Conservation (phyloP, 163 green algal species). For the Coccomyxa subellipsoidea region DNA sequence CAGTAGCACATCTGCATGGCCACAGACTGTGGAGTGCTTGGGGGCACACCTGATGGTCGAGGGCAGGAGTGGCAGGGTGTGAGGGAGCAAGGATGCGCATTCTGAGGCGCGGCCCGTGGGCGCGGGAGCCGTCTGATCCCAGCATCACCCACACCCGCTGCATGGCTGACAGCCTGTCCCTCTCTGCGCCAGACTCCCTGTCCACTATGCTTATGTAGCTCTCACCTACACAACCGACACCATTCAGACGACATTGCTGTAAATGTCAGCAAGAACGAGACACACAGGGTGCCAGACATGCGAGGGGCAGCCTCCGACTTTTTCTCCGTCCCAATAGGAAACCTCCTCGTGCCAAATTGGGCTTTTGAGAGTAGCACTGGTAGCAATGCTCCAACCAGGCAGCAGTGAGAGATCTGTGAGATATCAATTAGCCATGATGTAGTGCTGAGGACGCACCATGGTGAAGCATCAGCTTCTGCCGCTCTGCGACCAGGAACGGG, state of each 20-base stretch:
- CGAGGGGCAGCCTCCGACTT: too few species aligned
- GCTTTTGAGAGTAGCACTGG: too few species aligned
- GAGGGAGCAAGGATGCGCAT: not conserved
- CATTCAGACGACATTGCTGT: not conserved
- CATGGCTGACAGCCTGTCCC: constrained; percentile 24
- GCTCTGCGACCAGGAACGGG: not conserved
- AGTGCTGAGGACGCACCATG: too few species aligned
- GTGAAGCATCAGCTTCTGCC: not conserved
- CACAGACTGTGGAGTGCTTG: too few species aligned
- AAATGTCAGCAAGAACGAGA: too few species aligned
- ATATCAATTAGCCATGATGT: too few species aligned
- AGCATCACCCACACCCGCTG: constrained; percentile 48
- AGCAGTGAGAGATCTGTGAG: too few species aligned
- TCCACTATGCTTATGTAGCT: constrained; percentile 22
- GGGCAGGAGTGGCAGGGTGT: not conserved
- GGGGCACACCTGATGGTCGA: not conserved
- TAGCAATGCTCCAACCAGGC: too few species aligned
- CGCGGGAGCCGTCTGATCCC: constrained; percentile 30
- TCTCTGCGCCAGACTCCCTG: constrained; percentile 2
- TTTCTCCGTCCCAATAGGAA: too few species aligned
- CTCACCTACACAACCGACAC: not conserved
- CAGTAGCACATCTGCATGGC: too few species aligned
- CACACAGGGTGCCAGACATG: too few species aligned
- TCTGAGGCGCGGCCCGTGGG: constrained; percentile 36
- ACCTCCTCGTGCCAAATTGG: too few species aligned